A percentile compares a stretch with the other conserved stretches of the same genome.
These are phyloP conservation scores for Penicillium paradoxum DNA, from an alignment of 495 filamentous ascomycete genomes.

Conservation along the genomic window DNA sequence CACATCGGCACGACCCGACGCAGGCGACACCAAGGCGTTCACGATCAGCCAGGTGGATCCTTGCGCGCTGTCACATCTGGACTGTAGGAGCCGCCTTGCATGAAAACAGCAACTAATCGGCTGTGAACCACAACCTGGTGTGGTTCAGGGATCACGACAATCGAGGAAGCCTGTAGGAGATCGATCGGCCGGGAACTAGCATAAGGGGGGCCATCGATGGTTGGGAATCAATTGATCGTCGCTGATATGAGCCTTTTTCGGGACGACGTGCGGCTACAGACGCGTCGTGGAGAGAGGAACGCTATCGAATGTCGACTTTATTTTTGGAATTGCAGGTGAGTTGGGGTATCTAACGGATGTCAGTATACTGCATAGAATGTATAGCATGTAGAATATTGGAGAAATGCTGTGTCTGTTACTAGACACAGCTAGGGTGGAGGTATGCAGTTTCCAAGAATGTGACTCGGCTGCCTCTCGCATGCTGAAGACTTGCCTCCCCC, in stretches of 20 bases:
- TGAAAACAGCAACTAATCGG: slow-evolving; percentile 20
- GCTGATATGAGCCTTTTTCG: not conserved
- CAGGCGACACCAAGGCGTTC: slow-evolving; percentile 17
- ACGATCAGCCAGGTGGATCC: slow-evolving; percentile 18
- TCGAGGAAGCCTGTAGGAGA: not conserved
- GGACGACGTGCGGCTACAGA: slow-evolving; percentile 2
- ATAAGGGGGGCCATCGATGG: slow-evolving; percentile 2
- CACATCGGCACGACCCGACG: slow-evolving; percentile 27
- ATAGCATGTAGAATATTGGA: not conserved
- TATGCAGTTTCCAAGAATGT: slow-evolving; percentile 8
- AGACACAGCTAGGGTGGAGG: not conserved
- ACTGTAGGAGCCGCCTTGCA: slow-evolving; percentile 21
- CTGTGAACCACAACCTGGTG: slow-evolving; percentile 7
- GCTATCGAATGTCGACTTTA: not conserved
- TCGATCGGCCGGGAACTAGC: slow-evolving; percentile 10
- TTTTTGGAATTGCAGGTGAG: not conserved
- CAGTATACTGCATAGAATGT: not conserved
- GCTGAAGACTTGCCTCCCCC: not conserved
- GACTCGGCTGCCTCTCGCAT: slow-evolving; percentile 4
- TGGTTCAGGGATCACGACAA: not conserved
- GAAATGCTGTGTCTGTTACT: not conserved
- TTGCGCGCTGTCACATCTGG: slow-evolving; percentile 22
- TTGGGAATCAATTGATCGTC: slow-evolving; percentile 6
- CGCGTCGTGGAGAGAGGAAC: not conserved
- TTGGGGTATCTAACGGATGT: not conserved